phyloP scores from a whole-genome alignment of 208 protist genomes.

The Trypanosoma rangeli region DNA sequence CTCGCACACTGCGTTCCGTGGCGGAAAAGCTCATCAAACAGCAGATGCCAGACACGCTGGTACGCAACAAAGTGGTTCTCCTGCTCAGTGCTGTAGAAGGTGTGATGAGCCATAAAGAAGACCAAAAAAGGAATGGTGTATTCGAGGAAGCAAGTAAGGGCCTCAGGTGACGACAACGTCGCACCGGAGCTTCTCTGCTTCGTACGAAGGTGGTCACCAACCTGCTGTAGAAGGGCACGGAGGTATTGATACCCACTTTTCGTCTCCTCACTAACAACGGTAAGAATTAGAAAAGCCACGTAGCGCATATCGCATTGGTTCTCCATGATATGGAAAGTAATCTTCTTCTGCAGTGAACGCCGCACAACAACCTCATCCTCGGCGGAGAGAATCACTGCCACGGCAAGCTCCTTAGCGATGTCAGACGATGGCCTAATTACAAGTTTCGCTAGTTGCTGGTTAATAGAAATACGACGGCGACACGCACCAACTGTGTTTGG shows the following conservation, averaged over 20 bases:
- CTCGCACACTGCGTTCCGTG: constrained; percentile 59
- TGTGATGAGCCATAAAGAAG: constrained; percentile 77
- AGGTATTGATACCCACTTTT: constrained; percentile 54
- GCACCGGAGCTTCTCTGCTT: constrained; percentile 29
- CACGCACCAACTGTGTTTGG: constrained; percentile 18
- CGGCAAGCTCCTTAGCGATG: constrained; percentile 59
- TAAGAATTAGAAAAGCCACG: constrained; percentile 67
- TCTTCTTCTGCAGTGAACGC: constrained; percentile 53
- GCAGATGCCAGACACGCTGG: constrained; percentile 80
- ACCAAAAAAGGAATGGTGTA: constrained; percentile 81
- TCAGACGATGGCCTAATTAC: constrained; percentile 43
- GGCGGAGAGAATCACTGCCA: constrained; percentile 62
- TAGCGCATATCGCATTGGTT: constrained; percentile 66
- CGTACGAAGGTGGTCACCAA: constrained; percentile 52
- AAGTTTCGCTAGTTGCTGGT: constrained; percentile 63
- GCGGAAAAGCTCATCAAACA: constrained; percentile 81
- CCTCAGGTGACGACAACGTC: constrained; percentile 48
- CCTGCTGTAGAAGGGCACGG: constrained; percentile 35
- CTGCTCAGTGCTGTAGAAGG: constrained; percentile 59
- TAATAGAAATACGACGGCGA: constrained; percentile 42
- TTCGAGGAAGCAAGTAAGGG: constrained; percentile 71
- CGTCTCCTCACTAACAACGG: constrained; percentile 62
- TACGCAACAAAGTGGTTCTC: constrained; percentile 57
- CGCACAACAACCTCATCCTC: constrained; percentile 63
- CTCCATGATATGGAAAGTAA: constrained; percentile 32